These are phyloP conservation scores for Cymbopogon flexuosus DNA, from an alignment of 202 grass and related monocot species.

Conservation along the genomic window DNA sequence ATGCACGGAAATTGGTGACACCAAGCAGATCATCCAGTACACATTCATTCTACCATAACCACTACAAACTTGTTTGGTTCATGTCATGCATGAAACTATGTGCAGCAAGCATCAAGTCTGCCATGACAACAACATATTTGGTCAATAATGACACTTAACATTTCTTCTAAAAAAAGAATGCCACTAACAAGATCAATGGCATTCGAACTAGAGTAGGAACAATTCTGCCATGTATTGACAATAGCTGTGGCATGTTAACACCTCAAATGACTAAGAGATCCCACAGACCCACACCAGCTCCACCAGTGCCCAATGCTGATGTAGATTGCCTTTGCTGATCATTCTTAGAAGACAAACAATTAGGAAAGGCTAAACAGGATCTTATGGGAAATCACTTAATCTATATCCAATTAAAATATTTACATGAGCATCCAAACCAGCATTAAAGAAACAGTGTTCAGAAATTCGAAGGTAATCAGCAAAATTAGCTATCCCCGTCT, in stretches of 20 bases:
- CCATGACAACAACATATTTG: conserved; percentile 35
- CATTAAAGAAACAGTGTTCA: not conserved
- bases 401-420: not conserved
- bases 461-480: not conserved
- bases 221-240: conserved; percentile 8
- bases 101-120: conserved; percentile 2
- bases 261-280: conserved; percentile 7
- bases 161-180: not conserved
- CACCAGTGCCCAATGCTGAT: not conserved
- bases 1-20: not conserved
- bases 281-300: not conserved
- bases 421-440: not conserved
- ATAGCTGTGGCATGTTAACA: not conserved
- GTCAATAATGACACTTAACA: not conserved
- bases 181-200: conserved; percentile 16
- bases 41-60: not conserved
- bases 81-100: conserved; percentile 23
- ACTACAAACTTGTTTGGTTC: conserved; percentile 4
- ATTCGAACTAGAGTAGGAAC: not conserved
- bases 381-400: conserved; percentile 10
- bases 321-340: conserved; percentile 32
- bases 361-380: not conserved
- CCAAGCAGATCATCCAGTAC: not conserved
- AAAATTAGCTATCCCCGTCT: not conserved
- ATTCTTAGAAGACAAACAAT: conserved; percentile 16